Conservation (phyloP, 768 basidiomycete species). For the Leccinum longicurvipes region DNA sequence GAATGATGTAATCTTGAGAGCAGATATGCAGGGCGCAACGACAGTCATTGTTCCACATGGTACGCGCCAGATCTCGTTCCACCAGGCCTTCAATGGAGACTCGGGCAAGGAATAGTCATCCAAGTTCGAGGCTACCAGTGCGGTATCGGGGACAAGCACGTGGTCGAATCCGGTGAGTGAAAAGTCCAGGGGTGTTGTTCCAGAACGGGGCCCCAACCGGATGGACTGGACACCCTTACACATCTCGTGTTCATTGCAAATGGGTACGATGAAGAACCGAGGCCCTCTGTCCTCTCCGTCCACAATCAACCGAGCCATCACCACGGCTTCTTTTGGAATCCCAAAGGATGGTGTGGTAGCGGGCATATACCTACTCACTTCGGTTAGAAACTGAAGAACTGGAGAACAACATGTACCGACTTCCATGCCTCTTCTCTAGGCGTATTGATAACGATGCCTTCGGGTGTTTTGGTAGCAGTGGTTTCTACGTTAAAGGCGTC, state of each 20-base stretch:
- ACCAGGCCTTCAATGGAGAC: conserved; percentile 48
- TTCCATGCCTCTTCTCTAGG: conserved; percentile 58
- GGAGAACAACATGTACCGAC: conserved; percentile 29
- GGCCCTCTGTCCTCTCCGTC: conserved; percentile 48
- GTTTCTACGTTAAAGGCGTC: conserved; percentile 62
- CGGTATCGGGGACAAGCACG: conserved; percentile 47
- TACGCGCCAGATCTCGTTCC: conserved; percentile 54
- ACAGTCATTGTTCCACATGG: conserved; percentile 51
- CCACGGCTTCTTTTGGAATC: conserved; percentile 51
- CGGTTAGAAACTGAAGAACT: background rate
- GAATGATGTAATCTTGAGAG: conserved; percentile 49
- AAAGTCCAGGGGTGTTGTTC: conserved; percentile 53
- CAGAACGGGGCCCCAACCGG: conserved; percentile 48
- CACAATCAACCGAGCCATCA: conserved; percentile 56
- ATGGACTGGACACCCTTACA: conserved; percentile 49
- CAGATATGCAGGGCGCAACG: conserved; percentile 48
- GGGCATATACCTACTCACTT: conserved; percentile 48
- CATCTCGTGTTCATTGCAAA: conserved; percentile 53
- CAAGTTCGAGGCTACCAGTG: conserved; percentile 47
- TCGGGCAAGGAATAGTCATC: conserved; percentile 38
- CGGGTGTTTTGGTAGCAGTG: conserved; percentile 47
- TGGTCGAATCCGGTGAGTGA: conserved; percentile 55
- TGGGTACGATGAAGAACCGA: conserved; percentile 54
- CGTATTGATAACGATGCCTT: conserved; percentile 54
- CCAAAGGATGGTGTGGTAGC: conserved; percentile 52